Percentiles rank a stretch among this genome's conserved stretches.
Evolutionary conservation across 495 filamentous ascomycete species (phyloP).

Genomic region (Staphylotrichum tortipilum): DNA sequence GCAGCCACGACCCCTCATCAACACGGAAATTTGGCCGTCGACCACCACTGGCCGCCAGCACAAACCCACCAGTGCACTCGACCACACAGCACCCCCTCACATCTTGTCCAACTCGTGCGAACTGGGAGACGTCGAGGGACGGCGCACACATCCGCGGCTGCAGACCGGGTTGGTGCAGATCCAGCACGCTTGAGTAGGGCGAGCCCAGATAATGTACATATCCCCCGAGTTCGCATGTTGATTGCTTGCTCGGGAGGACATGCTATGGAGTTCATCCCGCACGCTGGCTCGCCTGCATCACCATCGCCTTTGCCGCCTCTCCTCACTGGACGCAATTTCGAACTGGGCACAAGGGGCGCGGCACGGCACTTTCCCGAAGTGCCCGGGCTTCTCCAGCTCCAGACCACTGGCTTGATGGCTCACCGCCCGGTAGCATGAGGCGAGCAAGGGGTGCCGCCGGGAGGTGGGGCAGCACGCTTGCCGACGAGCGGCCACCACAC

Average conservation of each 20-base stretch:
- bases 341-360: constrained; percentile 10
- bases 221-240: too few relatives aligned
- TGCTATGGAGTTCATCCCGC: neutral
- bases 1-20: neutral
- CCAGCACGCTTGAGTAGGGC: neutral
- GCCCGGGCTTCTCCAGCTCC: constrained; percentile 11
- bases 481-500: constrained; percentile 1
- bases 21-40: too few relatives aligned
- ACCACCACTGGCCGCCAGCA: too few relatives aligned
- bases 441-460: neutral
- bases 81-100: too few relatives aligned
- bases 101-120: too few relatives aligned
- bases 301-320: constrained; percentile 4
- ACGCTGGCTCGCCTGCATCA: constrained; percentile 9
- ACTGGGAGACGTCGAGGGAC: neutral
- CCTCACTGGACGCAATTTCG: constrained; percentile 6
- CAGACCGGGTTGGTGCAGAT: neutral
- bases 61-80: too few relatives aligned
- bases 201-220: neutral
- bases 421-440: constrained; percentile 21
- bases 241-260: neutral
- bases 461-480: constrained; percentile 1
- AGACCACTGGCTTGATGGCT: neutral
- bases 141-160: neutral
- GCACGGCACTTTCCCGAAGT: constrained; percentile 15